These are phyloP conservation scores for Cryptosporidium tyzzeri DNA, from an alignment of 169 alveolate species.

Conservation along the genomic window DNA sequence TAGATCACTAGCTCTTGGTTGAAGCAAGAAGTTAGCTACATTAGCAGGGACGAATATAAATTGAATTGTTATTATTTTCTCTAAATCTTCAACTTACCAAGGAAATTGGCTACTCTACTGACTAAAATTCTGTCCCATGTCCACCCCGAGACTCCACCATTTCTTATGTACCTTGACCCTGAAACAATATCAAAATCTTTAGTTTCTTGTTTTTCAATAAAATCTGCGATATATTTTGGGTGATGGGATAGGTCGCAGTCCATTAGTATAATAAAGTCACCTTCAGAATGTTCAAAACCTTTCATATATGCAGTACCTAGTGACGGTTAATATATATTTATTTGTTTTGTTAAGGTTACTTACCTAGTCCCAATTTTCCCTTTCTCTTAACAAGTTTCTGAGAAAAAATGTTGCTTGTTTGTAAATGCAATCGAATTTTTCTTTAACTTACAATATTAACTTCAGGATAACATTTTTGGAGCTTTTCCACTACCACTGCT, in stretches of 20 bases:
- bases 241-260: slow-evolving; percentile 99
- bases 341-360: slow-evolving; percentile 77
- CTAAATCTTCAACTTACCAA: slow-evolving; percentile 40
- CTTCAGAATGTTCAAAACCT: slow-evolving; percentile 91
- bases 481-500: slow-evolving; percentile 86
- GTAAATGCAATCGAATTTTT: not conserved
- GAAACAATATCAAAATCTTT: slow-evolving; percentile 94
- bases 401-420: not conserved
- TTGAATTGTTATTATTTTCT: not conserved
- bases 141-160: slow-evolving; percentile 99
- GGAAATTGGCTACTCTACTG: slow-evolving; percentile 95
- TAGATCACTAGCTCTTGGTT: slow-evolving; percentile 88
- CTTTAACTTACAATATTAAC: slow-evolving; percentile 79
- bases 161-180: slow-evolving; percentile 93
- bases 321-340: slow-evolving; percentile 92
- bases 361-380: slow-evolving; percentile 94
- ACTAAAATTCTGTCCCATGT: slow-evolving; percentile 91
- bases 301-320: slow-evolving; percentile 96
- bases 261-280: slow-evolving; percentile 94
- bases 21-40: slow-evolving; percentile 84
- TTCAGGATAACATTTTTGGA: slow-evolving; percentile 89
- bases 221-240: slow-evolving; percentile 92
- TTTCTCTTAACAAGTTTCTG: slow-evolving; percentile 89
- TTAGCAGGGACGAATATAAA: not conserved
- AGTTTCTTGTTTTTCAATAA: slow-evolving; percentile 90